phyloP scores from a whole-genome alignment of 2,329 filamentous ascomycete genomes.

The Diaporthe destruens region DNA sequence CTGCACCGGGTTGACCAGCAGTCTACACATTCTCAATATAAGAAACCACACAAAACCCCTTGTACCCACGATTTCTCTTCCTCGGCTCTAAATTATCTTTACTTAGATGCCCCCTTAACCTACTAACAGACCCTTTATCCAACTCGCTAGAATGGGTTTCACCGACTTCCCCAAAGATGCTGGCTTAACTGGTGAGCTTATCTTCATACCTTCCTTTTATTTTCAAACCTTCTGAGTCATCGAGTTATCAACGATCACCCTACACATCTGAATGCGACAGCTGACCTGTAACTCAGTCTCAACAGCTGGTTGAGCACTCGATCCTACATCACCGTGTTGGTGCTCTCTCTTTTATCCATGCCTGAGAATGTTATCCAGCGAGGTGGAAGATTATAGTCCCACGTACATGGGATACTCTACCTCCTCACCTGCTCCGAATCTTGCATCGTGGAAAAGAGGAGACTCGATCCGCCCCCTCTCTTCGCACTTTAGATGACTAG shows the following conservation, averaged over 20 bases:
- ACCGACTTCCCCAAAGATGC: constrained; percentile 48
- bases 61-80: background rate
- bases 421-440: too few relatives aligned
- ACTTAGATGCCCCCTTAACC: background rate
- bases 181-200: constrained; percentile 46
- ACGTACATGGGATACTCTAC: too few relatives aligned
- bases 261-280: background rate
- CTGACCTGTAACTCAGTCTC: constrained; percentile 54
- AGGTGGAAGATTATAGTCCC: too few relatives aligned
- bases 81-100: background rate
- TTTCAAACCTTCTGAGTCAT: background rate
- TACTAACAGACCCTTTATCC: background rate
- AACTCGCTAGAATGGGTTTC: constrained; percentile 46
- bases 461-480: too few relatives aligned
- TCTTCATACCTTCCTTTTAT: background rate
- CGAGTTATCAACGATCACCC: background rate
- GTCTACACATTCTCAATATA: too few relatives aligned
- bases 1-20: too few relatives aligned
- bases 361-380: background rate
- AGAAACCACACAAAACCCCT: too few relatives aligned
- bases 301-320: constrained; percentile 76
- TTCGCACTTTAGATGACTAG: background rate
- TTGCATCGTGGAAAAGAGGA: too few relatives aligned
- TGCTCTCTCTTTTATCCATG: constrained; percentile 45
- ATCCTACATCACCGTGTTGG: constrained; percentile 84